Percentiles rank a stretch among this genome's conserved stretches.
These are phyloP conservation scores for Agapanthus africanus DNA, from an alignment of 106 monocot genomes.

Conservation along the genomic window DNA sequence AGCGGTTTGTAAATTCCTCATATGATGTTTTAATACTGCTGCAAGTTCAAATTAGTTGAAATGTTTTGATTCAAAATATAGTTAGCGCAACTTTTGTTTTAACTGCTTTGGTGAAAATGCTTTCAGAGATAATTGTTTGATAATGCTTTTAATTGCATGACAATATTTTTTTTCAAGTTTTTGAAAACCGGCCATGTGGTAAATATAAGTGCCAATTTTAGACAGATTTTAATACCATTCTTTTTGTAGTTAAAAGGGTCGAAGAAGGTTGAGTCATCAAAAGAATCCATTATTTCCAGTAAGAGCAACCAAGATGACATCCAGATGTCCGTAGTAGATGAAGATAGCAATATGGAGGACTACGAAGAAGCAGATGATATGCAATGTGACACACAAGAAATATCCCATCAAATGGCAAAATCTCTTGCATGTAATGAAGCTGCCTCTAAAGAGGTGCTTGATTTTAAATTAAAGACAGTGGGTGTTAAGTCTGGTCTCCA, in stretches of 20 bases:
- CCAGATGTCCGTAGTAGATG: constrained; percentile 31
- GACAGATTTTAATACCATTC: too few species aligned
- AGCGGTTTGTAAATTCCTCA: not conserved
- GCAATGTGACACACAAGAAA: constrained; percentile 26
- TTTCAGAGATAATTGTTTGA: not conserved
- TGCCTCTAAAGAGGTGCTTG: constrained; percentile 23
- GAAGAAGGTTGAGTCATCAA: constrained; percentile 34
- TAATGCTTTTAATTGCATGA: not conserved
- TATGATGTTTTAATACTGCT: not conserved
- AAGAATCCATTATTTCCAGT: constrained; percentile 9
- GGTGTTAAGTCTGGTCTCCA: constrained; percentile 20
- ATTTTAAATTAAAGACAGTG: constrained; percentile 32
- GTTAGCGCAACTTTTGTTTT: not conserved
- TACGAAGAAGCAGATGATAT: constrained; percentile 23
- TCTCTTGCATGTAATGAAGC: constrained; percentile 33
- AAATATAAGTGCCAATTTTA: too few species aligned
- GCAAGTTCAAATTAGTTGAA: not conserved
- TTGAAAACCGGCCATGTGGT: not conserved
- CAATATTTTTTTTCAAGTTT: not conserved
- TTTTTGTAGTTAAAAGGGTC: constrained; percentile 47
- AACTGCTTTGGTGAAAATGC: not conserved
- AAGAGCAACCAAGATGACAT: constrained; percentile 29
- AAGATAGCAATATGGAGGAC: constrained; percentile 48
- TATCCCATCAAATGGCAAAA: constrained; percentile 42
- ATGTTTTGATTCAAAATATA: not conserved